Base-by-base conservation (phyloP, 495 filamentous ascomycete species). In the Ramalina peruviana region DNA sequence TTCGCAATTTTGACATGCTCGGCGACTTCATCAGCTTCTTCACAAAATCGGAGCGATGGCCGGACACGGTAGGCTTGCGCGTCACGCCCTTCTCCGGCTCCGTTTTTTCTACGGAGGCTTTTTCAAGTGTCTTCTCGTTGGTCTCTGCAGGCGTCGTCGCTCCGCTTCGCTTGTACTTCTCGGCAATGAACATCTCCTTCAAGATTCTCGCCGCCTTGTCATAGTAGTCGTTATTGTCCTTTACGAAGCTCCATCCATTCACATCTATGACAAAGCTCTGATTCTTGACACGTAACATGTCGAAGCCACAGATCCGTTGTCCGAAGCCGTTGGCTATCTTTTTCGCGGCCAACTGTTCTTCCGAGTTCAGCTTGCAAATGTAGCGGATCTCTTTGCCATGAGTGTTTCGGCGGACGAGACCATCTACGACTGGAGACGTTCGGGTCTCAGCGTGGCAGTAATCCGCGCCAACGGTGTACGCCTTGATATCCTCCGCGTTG, bases 191-290 rank as follows among this genome's bases (percentile, higher is more conserved):
- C 61, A 86, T 86, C 7, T 92, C 79, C 56, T 80, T 82, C 36
- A 99, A 68, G 48, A 97, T 94, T 44, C 67, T 79, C 13, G 92
- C 81, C 56, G 83, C 89, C 58, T 85, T 85, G 59, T 97, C 86
- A 58, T 99, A 99, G 58, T 99, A 99, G 42, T 93, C 88, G 41
- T 95, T 88, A 60, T 99, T 99, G 65, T 99, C 92, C 65, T 99
- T 99, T 60, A 99, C 92, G 60, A 99, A 99, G 59, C 90, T 96
- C 92, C 92, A 99, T 16, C 92, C 92, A 64, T 99, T 99, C 52
- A 99, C 93, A 60, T 99, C 92, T 53, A 99, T 97, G 13, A 99
- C 92, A 66, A 86, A 97, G 63, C 90, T 97, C 65, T 82, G 87
- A 15, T 86, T 85, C 23, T 76, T 80, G 3, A 86, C 84, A 16